A percentile compares a stretch with the other conserved stretches of the same genome.
These are phyloP conservation scores for Trichoderma sp. DNA, from an alignment of 2,329 filamentous ascomycete genomes.

Conservation along the genomic window DNA sequence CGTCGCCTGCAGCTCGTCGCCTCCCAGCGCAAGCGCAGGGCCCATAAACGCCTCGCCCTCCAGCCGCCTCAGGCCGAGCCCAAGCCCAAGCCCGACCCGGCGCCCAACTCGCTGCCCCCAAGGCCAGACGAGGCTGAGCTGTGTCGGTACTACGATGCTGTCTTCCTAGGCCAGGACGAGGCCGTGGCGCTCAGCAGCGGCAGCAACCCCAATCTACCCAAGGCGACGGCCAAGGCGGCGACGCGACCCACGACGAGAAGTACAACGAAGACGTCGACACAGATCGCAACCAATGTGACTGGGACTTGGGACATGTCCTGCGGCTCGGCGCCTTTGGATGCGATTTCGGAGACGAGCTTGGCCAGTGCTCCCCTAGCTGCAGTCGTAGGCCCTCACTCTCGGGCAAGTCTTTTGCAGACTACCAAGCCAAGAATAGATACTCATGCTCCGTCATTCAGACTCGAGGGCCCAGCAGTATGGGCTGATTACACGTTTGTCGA, in stretches of 20 bases:
- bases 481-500: neutral
- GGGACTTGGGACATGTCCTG: neutral
- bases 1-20: slow-evolving; percentile 15
- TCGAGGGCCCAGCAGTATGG: slow-evolving; percentile 18
- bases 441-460: slow-evolving; percentile 20
- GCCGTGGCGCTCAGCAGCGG: no score
- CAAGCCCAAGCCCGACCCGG: neutral
- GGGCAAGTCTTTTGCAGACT: slow-evolving; percentile 24
- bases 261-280: no score
- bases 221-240: no score
- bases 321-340: slow-evolving; percentile 10
- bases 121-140: neutral
- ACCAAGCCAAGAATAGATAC: slow-evolving; percentile 14
- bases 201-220: no score
- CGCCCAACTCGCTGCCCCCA: neutral
- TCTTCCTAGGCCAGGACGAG: neutral
- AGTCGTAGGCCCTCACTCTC: slow-evolving; percentile 14
- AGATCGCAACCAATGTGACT: neutral
- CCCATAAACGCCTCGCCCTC: slow-evolving; percentile 17
- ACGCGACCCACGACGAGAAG: no score
- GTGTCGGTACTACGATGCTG: neutral
- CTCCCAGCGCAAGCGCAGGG: slow-evolving; percentile 22
- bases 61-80: neutral
- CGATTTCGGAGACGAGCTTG: neutral
- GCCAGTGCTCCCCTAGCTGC: neutral